Base-by-base conservation (phyloP, 2,329 filamentous ascomycete species). In the Claviceps pazoutovae region DNA sequence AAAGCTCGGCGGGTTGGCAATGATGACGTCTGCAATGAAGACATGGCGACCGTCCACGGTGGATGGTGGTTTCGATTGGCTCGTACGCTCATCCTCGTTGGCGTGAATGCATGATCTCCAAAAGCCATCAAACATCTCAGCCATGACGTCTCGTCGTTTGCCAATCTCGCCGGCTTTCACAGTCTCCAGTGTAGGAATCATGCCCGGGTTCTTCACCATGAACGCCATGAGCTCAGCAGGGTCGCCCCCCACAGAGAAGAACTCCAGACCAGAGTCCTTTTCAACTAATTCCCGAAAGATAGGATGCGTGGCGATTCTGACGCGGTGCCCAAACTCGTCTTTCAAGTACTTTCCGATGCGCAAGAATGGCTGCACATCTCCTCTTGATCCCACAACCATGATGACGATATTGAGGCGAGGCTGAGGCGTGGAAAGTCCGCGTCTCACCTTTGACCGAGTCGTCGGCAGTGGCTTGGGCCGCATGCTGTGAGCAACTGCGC, bases 221-320 rank as follows among this genome's bases (percentile, higher is more conserved):
- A 89, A 91, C 0, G 84, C 83, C 87, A 91, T 91, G 1, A 93
- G 71, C 64, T 90, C 85, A 0, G 83, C 80, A 2, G 87, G 87
- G 58, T 91, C 82, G 1, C 87, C 87, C 1, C 86, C 86, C 2
- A 90, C 79, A 1, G 79, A 83, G 66, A 90, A 91, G 68, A 91
- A 91, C 58, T 91, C 86, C 0, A 91, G 72, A 0, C 81, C 83
- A 0, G 74, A 81, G 55, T 88, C 83, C 48, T 83, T 75, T 59
- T 87, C 76, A 1, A 91, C 79, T 58, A 90, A 88, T 0, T 87
- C 78, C 47, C 80, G 80, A 64, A 91, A 91, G 0, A 80, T 80
- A 1, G 85, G 84, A 60, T 91, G 87, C 0, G 86, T 90, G 1
- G 86, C 86, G 48, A 91, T 82, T 16, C 86, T 76, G 2, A 91